phyloP scores from a whole-genome alignment of 805 yeast species.

The Pichia occidentalis region DNA sequence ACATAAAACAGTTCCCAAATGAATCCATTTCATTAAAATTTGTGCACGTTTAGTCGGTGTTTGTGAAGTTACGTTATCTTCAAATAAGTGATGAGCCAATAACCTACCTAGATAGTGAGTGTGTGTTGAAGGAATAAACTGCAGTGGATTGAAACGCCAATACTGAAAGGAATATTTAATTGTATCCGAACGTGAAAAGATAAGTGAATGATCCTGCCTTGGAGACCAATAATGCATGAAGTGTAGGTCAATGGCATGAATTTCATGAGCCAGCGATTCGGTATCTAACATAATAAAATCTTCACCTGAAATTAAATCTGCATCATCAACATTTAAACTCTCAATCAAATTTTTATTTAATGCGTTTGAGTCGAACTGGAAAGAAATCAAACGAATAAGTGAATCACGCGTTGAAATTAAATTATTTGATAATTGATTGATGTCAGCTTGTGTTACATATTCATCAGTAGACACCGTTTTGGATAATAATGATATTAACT shows the following conservation, averaged over 20 bases:
- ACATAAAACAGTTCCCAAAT: conserved; percentile 71
- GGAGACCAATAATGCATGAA: conserved; percentile 75
- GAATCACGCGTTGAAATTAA: background rate
- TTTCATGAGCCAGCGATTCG: conserved; percentile 51
- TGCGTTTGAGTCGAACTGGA: conserved; percentile 6
- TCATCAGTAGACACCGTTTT: background rate
- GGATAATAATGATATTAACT: background rate
- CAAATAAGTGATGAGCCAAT: conserved; percentile 61
- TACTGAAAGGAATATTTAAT: conserved; percentile 38
- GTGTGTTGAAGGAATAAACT: conserved; percentile 59
- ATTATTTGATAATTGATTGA: background rate
- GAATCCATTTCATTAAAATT: conserved; percentile 75
- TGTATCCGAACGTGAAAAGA: conserved; percentile 42
- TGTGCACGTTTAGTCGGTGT: conserved; percentile 48
- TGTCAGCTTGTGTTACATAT: background rate
- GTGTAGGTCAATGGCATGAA: conserved; percentile 59
- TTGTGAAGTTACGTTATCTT: conserved; percentile 34
- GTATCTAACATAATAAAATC: conserved; percentile 48
- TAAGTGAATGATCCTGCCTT: conserved; percentile 63
- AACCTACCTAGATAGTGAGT: conserved; percentile 76
- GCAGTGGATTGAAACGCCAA: conserved; percentile 62
- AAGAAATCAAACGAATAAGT: conserved; percentile 1
- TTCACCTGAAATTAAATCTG: conserved; percentile 23
- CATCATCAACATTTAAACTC: background rate
- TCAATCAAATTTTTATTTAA: too few relatives aligned